Evolutionary conservation across 2,329 filamentous ascomycete species (phyloP), one percentile per base, ranked within the genome.

Genomic region (Trichoderma pleuroti): DNA sequence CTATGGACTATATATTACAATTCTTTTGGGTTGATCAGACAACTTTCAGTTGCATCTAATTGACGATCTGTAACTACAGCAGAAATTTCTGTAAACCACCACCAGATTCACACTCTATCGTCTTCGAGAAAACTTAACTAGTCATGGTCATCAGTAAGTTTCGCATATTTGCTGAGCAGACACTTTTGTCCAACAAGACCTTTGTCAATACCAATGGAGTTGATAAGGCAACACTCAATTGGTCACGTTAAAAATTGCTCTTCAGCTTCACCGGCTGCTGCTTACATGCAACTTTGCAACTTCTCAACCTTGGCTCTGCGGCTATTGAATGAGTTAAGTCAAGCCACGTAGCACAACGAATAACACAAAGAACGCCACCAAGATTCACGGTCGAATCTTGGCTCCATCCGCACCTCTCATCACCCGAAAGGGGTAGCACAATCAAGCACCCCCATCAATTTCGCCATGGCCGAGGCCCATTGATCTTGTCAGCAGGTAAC

Each of bases 291-390:
- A 42, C 36, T 46, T 32, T 42, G n/a, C 26, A 46, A n/a, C 4
- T 11, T 36, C 28, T 8, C 18, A 32, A n/a, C n/a, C 21, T 70
- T 67, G 49, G 62, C 52, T 57, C 24, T 14, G 21, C 18, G 34
- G 36, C 62, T 59, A 65, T 59, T 26, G 36, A 70, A 64, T 36
- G 36, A 52, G 21, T 30, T 16, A 16, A 21, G 9, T n/a, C 39
- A 36, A 34, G 65, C 56, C 56, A 61, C 65, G 56, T 52, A 68
- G 56, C n/a, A 61, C 65, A 52, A 61, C 28, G 21, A 49, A 60
- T 34, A 36, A n/a, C 65, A 61, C 56, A 36, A 34, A 7, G n/a
- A 16, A 26, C 21, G 42, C 28, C 65, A 61, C 56, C 16, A 16
- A 39, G 24, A 28, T 52, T 36, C 42, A 32, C 16, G 39, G 28